Evolutionary conservation across 345 rosid species (phyloP).

Genomic region (Boechera stricta): DNA sequence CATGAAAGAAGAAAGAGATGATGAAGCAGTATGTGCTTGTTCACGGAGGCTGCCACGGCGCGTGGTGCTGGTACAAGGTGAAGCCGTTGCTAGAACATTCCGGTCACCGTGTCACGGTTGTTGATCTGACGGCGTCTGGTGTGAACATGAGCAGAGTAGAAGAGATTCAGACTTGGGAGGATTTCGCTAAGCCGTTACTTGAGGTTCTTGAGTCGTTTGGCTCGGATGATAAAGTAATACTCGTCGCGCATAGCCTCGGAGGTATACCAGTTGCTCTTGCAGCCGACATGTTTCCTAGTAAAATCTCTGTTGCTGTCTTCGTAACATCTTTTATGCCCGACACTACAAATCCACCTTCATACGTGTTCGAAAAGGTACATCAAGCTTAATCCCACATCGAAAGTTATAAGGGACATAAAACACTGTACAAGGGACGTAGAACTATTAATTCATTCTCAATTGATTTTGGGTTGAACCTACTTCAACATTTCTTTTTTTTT

Average conservation of each 20-base stretch:
- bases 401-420: too few species aligned
- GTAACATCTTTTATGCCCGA: conserved; percentile 46
- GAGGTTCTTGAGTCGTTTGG: conserved; percentile 49
- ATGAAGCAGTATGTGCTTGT: conserved; percentile 54
- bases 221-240: conserved; percentile 47
- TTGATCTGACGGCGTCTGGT: conserved; percentile 65
- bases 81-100: conserved; percentile 53
- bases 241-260: conserved; percentile 75
- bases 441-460: too few species aligned
- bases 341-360: conserved; percentile 34
- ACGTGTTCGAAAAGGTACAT: conserved; percentile 35
- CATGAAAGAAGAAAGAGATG: neutral
- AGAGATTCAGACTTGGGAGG: conserved; percentile 48
- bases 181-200: conserved; percentile 59
- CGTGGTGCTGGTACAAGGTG: conserved; percentile 75
- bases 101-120: conserved; percentile 57
- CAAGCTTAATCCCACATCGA: neutral
- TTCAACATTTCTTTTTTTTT: too few species aligned
- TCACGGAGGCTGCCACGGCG: conserved; percentile 56
- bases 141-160: conserved; percentile 48
- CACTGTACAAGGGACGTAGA: neutral
- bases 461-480: too few species aligned
- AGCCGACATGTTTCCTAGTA: conserved; percentile 48
- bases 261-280: conserved; percentile 57
- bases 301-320: conserved; percentile 42